Percentiles rank a stretch among this genome's conserved stretches.
Evolutionary conservation across 441 rosid species (phyloP).

Genomic region (Daphne laureola): DNA sequence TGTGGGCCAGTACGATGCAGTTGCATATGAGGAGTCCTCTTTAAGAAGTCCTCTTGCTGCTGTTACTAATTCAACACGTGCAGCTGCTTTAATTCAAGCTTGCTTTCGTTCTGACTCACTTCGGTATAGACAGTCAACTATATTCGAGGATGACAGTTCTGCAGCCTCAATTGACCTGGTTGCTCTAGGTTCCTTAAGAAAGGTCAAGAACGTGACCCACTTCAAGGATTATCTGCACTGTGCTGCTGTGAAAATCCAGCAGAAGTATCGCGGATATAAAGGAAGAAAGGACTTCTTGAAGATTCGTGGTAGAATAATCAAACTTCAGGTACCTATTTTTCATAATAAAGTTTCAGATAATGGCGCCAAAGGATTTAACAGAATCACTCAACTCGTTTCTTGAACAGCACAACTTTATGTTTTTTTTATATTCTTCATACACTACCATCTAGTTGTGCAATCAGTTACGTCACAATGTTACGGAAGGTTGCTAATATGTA

Average conservation of each 20-base stretch:
- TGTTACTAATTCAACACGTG: conserved; percentile 63
- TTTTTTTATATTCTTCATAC: not conserved
- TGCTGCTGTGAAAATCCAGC: conserved; percentile 72
- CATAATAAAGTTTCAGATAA: not conserved
- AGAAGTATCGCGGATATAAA: conserved; percentile 83
- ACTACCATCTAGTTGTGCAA: not conserved
- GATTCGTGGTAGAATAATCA: conserved; percentile 62
- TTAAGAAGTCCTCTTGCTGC: conserved; percentile 70
- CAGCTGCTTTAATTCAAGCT: conserved; percentile 72
- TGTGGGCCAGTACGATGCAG: conserved; percentile 20
- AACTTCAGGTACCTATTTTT: conserved; percentile 55
- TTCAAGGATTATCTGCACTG: conserved; percentile 62
- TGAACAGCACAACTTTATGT: no score
- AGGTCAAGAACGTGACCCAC: conserved; percentile 34
- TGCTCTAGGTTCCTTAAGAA: conserved; percentile 46
- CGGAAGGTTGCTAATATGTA: not conserved
- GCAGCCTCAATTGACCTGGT: conserved; percentile 49
- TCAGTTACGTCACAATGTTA: no score
- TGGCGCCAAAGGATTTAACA: no score
- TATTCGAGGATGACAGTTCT: conserved; percentile 21
- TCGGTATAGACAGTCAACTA: conserved; percentile 38
- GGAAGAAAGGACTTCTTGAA: conserved; percentile 69
- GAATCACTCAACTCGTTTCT: no score
- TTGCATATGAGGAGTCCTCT: conserved; percentile 34
- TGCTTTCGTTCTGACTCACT: conserved; percentile 54